These are phyloP conservation scores for Endocarpon pusillum DNA, from an alignment of 495 filamentous ascomycete genomes.

Conservation along the genomic window DNA sequence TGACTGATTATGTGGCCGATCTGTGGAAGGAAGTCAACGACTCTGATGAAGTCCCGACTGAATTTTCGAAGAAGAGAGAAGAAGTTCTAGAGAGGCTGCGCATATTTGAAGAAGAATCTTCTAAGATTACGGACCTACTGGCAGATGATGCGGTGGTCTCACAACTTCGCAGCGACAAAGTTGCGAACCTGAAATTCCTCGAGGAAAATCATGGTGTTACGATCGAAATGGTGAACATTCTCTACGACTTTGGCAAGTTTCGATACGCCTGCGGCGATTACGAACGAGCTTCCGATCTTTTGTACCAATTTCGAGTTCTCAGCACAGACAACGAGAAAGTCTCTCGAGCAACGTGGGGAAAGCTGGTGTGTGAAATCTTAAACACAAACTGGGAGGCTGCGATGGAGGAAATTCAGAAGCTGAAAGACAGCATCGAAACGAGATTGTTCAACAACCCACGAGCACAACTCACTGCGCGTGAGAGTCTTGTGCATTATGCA, in stretches of 20 bases:
- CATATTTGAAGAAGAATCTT: slow-evolving; percentile 65
- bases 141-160: slow-evolving; percentile 73
- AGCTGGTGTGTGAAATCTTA: slow-evolving; percentile 84
- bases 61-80: slow-evolving; percentile 75
- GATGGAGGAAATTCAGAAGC: slow-evolving; percentile 89
- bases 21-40: slow-evolving; percentile 75
- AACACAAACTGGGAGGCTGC: slow-evolving; percentile 83
- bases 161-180: slow-evolving; percentile 85
- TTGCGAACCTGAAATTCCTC: slow-evolving; percentile 87
- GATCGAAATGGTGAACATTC: slow-evolving; percentile 79
- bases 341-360: slow-evolving; percentile 86
- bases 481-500: slow-evolving; percentile 95
- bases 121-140: slow-evolving; percentile 69
- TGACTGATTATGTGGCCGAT: slow-evolving; percentile 89
- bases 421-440: slow-evolving; percentile 82
- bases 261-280: slow-evolving; percentile 96
- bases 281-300: slow-evolving; percentile 63
- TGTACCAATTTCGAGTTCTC: slow-evolving; percentile 92
- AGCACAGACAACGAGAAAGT: slow-evolving; percentile 97
- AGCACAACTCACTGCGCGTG: slow-evolving; percentile 83
- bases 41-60: slow-evolving; percentile 57
- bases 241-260: slow-evolving; percentile 88
- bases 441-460: slow-evolving; percentile 90
- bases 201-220: slow-evolving; percentile 91
- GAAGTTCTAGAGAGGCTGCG: slow-evolving; percentile 69